Evolutionary conservation across 192 early-diverging fungal species (phyloP).

Genomic region (Paraglomus brasilianum): DNA sequence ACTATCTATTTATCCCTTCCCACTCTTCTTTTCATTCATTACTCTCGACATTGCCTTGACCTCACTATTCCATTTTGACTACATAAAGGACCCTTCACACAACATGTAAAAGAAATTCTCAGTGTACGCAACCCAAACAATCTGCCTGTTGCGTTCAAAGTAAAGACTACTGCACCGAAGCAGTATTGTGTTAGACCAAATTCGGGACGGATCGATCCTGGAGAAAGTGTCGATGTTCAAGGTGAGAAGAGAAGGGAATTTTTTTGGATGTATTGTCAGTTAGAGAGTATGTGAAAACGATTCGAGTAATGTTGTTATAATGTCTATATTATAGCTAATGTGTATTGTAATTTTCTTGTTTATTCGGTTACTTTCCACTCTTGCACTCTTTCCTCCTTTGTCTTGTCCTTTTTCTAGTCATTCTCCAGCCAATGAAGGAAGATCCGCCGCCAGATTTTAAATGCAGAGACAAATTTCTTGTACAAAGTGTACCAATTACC

Average conservation of each 20-base stretch:
- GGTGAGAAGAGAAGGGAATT: slow-evolving; percentile 42
- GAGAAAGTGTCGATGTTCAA: slow-evolving; percentile 68
- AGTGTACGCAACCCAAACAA: slow-evolving; percentile 63
- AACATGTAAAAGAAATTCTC: slow-evolving; percentile 54
- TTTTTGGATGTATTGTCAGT: background rate
- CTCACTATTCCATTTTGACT: background rate
- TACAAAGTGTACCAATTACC: slow-evolving; percentile 82
- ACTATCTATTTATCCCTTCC: background rate
- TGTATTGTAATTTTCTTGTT: too few species aligned
- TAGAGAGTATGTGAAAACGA: too few species aligned
- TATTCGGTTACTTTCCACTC: too few species aligned
- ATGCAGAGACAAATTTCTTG: slow-evolving; percentile 96
- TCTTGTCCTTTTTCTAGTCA: slow-evolving; percentile 47
- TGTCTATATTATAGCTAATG: too few species aligned
- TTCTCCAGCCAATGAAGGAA: slow-evolving; percentile 86
- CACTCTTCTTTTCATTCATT: background rate
- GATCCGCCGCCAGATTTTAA: slow-evolving; percentile 76
- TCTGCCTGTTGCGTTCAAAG: slow-evolving; percentile 88
- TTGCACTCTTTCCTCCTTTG: background rate
- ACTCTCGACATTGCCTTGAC: background rate
- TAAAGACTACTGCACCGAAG: slow-evolving; percentile 98
- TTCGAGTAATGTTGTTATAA: too few species aligned
- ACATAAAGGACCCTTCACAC: slow-evolving; percentile 61
- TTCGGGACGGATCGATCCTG: slow-evolving; percentile 74
- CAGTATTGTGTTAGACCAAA: slow-evolving; percentile 97